Evolutionary conservation across 176 grass and related monocot species (phyloP).

Genomic region (Olyra latifolia): DNA sequence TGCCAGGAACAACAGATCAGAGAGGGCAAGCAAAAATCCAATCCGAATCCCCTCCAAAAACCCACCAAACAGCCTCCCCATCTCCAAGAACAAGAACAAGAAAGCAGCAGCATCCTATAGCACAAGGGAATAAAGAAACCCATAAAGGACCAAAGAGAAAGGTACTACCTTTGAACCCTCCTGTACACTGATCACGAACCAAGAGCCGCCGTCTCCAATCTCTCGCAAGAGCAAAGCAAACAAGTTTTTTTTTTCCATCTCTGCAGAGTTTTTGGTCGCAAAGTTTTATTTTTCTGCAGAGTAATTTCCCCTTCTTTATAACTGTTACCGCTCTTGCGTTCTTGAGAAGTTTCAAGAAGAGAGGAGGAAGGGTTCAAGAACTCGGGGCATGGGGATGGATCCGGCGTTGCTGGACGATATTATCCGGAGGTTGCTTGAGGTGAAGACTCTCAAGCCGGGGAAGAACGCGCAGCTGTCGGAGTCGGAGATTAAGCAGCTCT

Average conservation of each 20-base stretch:
- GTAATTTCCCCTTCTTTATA: too few species aligned
- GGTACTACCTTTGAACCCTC: slow-evolving; percentile 38
- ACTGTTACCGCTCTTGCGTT: slow-evolving; percentile 35
- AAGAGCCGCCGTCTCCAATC: slow-evolving; percentile 12
- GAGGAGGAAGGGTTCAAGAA: slow-evolving; percentile 7
- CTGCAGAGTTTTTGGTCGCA: slow-evolving; percentile 7
- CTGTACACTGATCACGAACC: slow-evolving; percentile 13
- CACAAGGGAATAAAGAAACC: slow-evolving; percentile 19
- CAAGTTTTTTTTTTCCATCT: slow-evolving; percentile 29
- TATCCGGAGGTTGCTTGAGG: slow-evolving; percentile 59
- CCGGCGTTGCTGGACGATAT: slow-evolving; percentile 58
- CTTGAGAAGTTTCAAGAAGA: slow-evolving; percentile 34
- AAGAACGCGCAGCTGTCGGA: slow-evolving; percentile 70
- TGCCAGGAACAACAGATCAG: slow-evolving; percentile 54
- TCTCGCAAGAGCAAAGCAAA: background rate
- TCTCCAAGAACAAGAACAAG: slow-evolving; percentile 50
- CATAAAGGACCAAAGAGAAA: slow-evolving; percentile 32
- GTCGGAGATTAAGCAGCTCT: slow-evolving; percentile 77
- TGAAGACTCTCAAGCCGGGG: slow-evolving; percentile 50
- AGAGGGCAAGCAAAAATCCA: slow-evolving; percentile 38
- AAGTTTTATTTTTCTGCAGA: background rate
- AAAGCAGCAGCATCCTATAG: slow-evolving; percentile 40
- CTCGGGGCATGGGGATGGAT: slow-evolving; percentile 54
- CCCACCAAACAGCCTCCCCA: slow-evolving; percentile 34
- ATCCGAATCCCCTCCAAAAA: slow-evolving; percentile 50